Evolutionary conservation across 495 filamentous ascomycete species (phyloP), one percentile per base, ranked within the genome.

Genomic region (Rhypophila decipiens): DNA sequence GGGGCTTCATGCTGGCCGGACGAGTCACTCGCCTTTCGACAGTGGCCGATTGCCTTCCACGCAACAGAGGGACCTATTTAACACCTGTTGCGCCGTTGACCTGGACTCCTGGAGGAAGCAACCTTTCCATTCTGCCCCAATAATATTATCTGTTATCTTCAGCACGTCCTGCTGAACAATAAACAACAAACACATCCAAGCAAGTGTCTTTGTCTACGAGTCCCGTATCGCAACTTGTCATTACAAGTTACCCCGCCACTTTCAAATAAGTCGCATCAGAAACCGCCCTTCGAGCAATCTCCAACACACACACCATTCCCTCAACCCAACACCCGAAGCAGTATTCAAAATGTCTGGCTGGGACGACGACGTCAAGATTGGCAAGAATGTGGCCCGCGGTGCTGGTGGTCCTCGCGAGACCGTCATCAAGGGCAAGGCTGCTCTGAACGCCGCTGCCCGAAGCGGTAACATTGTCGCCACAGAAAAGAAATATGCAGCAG

Each of bases 331-430:
- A 36, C 36, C 35, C 39, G n/a, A 41, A 45, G 38, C 43, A 31
- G 41, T 35, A 37, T 23, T 59, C 66, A 73, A 62, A 39, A 75
- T 76, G 72, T 70, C 84, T 77, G 76, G 44, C 56, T 96, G 91
- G 91, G 87, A 95, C 57, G 58, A 48, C 18, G 85, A 86, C 55
- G 94, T 90, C 64, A 95, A 88, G 79, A 99, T 99, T 62, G 93
- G 93, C 55, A 84, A 77, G 75, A 90, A 87, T 70, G 72, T 77
- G 59, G 77, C 78, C 50, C 75, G 74, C 56, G 71, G 79, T 36
- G 86, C 79, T 53, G 72, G 67, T 24, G 74, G 70, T 39, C 63
- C 77, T 39, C 87, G 87, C 52, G 87, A 96, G 75, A 94, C 84
- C 3, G 88, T 94, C 55, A 76, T 97, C 61, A 80, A 84, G 69